Evolutionary conservation across 75 land plant species (phyloP).

Genomic region (Cryptomeria japonica): DNA sequence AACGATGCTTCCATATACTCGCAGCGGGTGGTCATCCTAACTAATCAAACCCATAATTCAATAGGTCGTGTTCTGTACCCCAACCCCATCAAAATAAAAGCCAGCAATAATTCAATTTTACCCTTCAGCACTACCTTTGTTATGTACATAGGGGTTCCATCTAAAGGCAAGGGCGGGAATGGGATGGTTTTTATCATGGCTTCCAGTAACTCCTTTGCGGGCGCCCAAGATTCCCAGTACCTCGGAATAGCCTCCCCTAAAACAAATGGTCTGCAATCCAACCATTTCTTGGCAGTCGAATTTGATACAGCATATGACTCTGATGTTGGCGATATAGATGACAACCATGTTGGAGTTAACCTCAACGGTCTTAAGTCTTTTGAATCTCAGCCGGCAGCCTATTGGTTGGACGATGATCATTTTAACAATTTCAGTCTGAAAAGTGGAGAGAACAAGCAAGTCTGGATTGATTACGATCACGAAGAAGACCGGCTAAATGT

Average conservation of each 20-base stretch:
- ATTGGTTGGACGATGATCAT: background rate
- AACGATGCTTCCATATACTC: background rate
- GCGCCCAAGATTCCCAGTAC: background rate
- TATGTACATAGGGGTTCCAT: background rate
- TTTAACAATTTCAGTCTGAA: too few relatives aligned
- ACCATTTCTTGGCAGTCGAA: too few relatives aligned
- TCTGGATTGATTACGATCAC: too few relatives aligned
- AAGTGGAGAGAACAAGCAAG: too few relatives aligned
- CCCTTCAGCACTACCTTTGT: background rate
- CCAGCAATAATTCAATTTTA: background rate
- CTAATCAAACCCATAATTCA: background rate
- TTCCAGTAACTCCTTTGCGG: slow-evolving; percentile 5
- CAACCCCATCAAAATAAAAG: background rate
- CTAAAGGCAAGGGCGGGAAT: background rate
- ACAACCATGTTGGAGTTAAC: slow-evolving; percentile 20
- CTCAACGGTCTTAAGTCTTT: slow-evolving; percentile 38
- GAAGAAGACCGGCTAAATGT: too few relatives aligned
- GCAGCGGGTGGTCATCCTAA: background rate
- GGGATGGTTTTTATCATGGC: background rate
- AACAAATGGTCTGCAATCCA: background rate
- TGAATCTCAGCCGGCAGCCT: slow-evolving; percentile 20
- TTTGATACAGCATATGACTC: too few relatives aligned
- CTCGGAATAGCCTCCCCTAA: slow-evolving; percentile 7
- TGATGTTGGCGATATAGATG: too few relatives aligned
- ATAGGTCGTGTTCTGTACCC: background rate